Evolutionary conservation across 257 asterid genomes (phyloP).

Genomic region (Solanum sparsipilum): DNA sequence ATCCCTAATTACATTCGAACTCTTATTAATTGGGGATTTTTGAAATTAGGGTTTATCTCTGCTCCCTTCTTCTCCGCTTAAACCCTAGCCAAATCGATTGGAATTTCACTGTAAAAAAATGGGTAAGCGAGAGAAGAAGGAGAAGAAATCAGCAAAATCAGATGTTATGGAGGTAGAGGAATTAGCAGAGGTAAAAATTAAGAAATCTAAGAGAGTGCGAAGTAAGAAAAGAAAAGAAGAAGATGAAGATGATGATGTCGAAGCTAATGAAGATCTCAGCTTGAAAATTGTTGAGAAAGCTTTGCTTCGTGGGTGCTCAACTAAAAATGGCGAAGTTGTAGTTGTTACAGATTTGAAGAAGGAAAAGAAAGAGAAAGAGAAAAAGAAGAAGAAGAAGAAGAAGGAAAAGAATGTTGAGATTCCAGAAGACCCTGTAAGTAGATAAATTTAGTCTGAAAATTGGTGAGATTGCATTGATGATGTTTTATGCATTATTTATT

Average conservation of each 20-base stretch:
- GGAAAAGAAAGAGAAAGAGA: slow-evolving; percentile 25
- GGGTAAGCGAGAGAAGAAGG: background rate
- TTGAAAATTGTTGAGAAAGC: slow-evolving; percentile 62
- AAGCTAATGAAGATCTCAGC: slow-evolving; percentile 80
- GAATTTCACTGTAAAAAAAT: background rate
- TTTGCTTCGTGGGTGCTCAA: slow-evolving; percentile 19
- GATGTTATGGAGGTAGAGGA: background rate
- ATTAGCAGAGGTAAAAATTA: background rate
- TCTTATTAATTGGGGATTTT: background rate
- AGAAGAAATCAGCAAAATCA: background rate
- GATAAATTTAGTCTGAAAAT: background rate
- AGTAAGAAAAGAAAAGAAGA: background rate
- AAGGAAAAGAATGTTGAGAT: slow-evolving; percentile 19
- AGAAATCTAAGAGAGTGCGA: background rate
- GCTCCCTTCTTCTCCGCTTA: background rate
- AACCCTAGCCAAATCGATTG: background rate
- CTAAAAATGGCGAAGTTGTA: slow-evolving; percentile 4
- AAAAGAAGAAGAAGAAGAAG: slow-evolving; percentile 14
- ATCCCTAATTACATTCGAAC: background rate
- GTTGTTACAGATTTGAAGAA: slow-evolving; percentile 23
- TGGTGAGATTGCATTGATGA: background rate
- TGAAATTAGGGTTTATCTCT: background rate
- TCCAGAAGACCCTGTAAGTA: slow-evolving; percentile 28
- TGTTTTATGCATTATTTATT: background rate
- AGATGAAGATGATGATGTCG: slow-evolving; percentile 34